Evolutionary conservation across 2,329 filamentous ascomycete species (phyloP).

Genomic region (Penicillium capsulatum): DNA sequence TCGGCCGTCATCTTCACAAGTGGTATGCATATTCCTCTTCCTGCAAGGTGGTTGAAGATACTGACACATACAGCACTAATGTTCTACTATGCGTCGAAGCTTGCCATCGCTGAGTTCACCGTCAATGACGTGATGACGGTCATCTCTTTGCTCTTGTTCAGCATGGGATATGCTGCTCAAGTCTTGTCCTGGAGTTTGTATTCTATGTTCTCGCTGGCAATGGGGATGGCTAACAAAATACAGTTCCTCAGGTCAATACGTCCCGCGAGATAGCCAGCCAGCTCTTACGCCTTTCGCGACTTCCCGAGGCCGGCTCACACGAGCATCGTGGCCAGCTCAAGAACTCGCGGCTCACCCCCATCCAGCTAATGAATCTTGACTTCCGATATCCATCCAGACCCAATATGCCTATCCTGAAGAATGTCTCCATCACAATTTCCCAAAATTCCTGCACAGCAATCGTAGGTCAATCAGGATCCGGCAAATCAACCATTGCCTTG

Average conservation of each 20-base stretch:
- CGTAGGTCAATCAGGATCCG: constrained; percentile 80
- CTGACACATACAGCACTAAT: constrained; percentile 55
- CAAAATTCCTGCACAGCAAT: constrained; percentile 67
- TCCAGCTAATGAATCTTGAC: constrained; percentile 58
- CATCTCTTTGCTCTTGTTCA: constrained; percentile 78
- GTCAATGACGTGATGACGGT: constrained; percentile 65
- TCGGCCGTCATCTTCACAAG: constrained; percentile 66
- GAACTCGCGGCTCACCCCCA: constrained; percentile 44
- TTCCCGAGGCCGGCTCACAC: constrained; percentile 55
- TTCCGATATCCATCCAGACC: constrained; percentile 68
- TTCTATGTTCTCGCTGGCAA: background rate
- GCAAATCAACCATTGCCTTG: constrained; percentile 79
- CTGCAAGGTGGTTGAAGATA: no score
- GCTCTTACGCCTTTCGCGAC: constrained; percentile 64
- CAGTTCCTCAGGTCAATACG: constrained; percentile 72
- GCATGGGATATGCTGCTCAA: constrained; percentile 66
- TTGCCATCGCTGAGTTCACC: constrained; percentile 53
- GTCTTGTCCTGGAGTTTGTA: constrained; percentile 58
- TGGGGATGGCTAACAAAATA: background rate
- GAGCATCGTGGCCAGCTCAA: constrained; percentile 53
- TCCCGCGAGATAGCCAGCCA: constrained; percentile 68
- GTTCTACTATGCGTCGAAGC: constrained; percentile 73
- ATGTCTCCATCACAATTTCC: constrained; percentile 62
- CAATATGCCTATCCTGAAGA: constrained; percentile 53
- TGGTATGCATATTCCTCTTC: constrained; percentile 30